Evolutionary conservation across 2,329 filamentous ascomycete genomes (phyloP), one percentile per base, ranked within the genome.

Genomic region (Stachybotrys echinatus): DNA sequence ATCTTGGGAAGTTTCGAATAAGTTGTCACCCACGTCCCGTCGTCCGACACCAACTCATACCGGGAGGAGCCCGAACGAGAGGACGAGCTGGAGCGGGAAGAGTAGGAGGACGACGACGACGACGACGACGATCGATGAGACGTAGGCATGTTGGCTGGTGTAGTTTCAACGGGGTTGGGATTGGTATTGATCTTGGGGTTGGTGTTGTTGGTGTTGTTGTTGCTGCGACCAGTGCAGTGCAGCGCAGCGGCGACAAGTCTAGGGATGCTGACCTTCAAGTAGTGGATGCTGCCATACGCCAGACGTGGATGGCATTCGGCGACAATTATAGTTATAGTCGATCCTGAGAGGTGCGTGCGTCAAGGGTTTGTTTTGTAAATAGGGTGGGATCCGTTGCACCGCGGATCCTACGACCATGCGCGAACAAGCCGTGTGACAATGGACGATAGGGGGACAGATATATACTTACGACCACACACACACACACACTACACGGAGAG

Each of bases 1-100:
- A 56, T 56, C 50, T 58, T 62, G 40, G 62, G 60, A 7, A 64
- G 51, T 37, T 46, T 57, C 34, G 47, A 50, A 54, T 62, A 58
- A 19, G 55, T 54, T 43, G 53, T 55, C 19, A 57, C 58, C 59
- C 60, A 63, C 23, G 54, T 27, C 12, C 23, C 19, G 23, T 46
- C 44, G 44, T 34, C n/a, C 14, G 27, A 34, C 10, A 34, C 27
- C 10, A 34, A 8, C 3, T 5, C 27, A 14, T 34, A 14, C 14
- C 3, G 27, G 10, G 27, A 34, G 10, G 27, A 34, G 10, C 27
- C 14, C 14, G 27, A 34, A 34, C 27, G 27, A 34, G 27, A 34
- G 10, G 27, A 34, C 14, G 27, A 8, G 27, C 27, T 34, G 27
- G 27, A 34, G 27, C 27, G 10, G 27, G 27, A 34, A 2, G 27